Conservation (phyloP, 345 rosid species). For the Ceriops decandra region DNA sequence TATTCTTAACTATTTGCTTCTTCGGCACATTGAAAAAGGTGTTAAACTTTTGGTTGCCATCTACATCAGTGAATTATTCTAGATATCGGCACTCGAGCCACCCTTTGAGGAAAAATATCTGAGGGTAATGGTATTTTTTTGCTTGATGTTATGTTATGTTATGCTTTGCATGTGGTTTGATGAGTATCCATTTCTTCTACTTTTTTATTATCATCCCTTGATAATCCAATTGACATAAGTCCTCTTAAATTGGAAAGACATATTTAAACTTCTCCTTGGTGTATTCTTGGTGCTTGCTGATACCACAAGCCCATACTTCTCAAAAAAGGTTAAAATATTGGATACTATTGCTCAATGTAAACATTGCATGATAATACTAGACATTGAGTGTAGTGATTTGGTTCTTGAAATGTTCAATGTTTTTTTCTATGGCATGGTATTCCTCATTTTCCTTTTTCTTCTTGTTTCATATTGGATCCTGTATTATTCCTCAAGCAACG, state of each 20-base stretch:
- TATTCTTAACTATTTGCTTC: too few species aligned
- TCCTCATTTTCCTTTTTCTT: background rate
- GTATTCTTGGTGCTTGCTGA: slow-evolving; percentile 66
- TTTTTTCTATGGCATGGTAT: slow-evolving; percentile 33
- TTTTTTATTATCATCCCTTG: background rate
- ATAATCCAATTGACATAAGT: background rate
- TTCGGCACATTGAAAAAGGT: slow-evolving; percentile 35
- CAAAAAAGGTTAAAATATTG: slow-evolving; percentile 71
- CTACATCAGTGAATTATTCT: too few species aligned
- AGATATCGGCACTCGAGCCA: slow-evolving; percentile 64
- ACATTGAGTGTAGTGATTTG: slow-evolving; percentile 59
- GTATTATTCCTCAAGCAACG: background rate
- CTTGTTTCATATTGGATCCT: background rate
- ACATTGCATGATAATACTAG: slow-evolving; percentile 76
- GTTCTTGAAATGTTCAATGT: slow-evolving; percentile 67
- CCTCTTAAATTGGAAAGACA: slow-evolving; percentile 43
- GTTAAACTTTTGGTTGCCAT: too few species aligned
- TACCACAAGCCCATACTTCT: slow-evolving; percentile 61
- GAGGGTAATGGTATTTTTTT: slow-evolving; percentile 35
- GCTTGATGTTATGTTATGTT: slow-evolving; percentile 41
- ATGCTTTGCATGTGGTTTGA: slow-evolving; percentile 27
- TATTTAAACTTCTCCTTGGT: slow-evolving; percentile 58
- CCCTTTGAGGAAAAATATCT: slow-evolving; percentile 75
- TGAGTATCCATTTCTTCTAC: background rate
- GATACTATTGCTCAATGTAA: slow-evolving; percentile 65